phyloP scores from a whole-genome alignment of 352 stramenopile genomes.

The Phytophthora constricta region DNA sequence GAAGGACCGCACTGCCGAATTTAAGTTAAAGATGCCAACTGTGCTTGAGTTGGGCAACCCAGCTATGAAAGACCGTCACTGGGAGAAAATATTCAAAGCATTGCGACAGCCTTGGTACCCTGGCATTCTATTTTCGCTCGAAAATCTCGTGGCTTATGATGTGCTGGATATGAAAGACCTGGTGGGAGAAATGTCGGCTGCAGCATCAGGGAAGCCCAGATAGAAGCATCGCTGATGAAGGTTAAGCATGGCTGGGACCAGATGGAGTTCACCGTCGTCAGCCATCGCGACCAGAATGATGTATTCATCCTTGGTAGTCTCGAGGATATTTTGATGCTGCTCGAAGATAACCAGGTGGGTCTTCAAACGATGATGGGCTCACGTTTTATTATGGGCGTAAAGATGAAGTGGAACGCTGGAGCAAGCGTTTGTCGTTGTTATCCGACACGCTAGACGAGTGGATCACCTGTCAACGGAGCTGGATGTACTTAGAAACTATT shows the following conservation, averaged over 20 bases:
- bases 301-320: slow-evolving; percentile 92
- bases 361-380: slow-evolving; percentile 94
- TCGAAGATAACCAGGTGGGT: slow-evolving; percentile 93
- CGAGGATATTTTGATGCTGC: slow-evolving; percentile 89
- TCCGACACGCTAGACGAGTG: slow-evolving; percentile 87
- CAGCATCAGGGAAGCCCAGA: slow-evolving; percentile 89
- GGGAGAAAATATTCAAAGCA: slow-evolving; percentile 94
- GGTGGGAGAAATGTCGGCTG: slow-evolving; percentile 85
- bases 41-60: slow-evolving; percentile 93
- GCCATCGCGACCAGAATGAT: slow-evolving; percentile 84
- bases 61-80: slow-evolving; percentile 94
- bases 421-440: slow-evolving; percentile 86
- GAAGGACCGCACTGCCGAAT: slow-evolving; percentile 88
- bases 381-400: slow-evolving; percentile 91
- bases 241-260: slow-evolving; percentile 92
- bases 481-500: slow-evolving; percentile 92
- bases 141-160: slow-evolving; percentile 89
- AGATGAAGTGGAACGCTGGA: slow-evolving; percentile 91
- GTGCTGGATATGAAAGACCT: slow-evolving; percentile 91
- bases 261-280: slow-evolving; percentile 85
- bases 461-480: slow-evolving; percentile 85
- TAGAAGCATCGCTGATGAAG: slow-evolving; percentile 89
- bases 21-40: slow-evolving; percentile 92
- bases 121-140: slow-evolving; percentile 89
- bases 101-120: slow-evolving; percentile 89